Percentiles rank a stretch among this genome's conserved stretches.
These are phyloP conservation scores for Lentinula detonsa DNA, from an alignment of 768 basidiomycete genomes.

Conservation along the genomic window DNA sequence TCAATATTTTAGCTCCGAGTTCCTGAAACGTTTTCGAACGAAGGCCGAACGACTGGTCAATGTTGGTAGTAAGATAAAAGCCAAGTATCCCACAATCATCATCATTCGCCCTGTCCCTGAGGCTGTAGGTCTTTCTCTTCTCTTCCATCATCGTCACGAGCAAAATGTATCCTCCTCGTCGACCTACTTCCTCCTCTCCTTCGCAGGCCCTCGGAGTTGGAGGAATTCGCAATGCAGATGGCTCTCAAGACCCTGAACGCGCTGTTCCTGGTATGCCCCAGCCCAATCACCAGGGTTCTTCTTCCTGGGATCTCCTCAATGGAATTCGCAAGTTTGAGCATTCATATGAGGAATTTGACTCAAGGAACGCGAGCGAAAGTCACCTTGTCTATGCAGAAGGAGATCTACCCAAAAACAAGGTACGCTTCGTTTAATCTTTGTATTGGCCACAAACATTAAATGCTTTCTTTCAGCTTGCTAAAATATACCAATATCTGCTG, in stretches of 20 bases:
- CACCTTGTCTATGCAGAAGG: constrained; percentile 57
- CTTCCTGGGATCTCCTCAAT: constrained; percentile 46
- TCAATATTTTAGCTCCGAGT: too few relatives aligned
- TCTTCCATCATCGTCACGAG: not conserved
- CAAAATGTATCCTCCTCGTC: constrained; percentile 15
- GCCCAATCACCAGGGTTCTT: constrained; percentile 13
- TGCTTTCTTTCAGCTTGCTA: constrained; percentile 37
- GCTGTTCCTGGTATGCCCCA: constrained; percentile 3
- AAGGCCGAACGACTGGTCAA: not conserved
- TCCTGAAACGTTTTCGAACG: too few relatives aligned
- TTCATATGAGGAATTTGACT: constrained; percentile 53
- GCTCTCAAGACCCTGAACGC: not conserved
- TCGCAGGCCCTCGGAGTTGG: constrained; percentile 4
- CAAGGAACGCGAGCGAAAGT: constrained; percentile 42
- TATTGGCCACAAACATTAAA: not conserved
- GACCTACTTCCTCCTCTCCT: constrained; percentile 9
- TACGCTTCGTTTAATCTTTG: constrained; percentile 17
- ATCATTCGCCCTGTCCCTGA: not conserved
- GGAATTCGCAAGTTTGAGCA: constrained; percentile 48
- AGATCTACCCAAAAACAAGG: constrained; percentile 53
- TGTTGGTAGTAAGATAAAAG: not conserved
- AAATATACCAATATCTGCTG: constrained; percentile 67
- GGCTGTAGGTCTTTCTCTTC: not conserved
- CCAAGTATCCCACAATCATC: not conserved
- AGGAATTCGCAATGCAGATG: not conserved